Conservation (phyloP, 2,329 filamentous ascomycete genomes). For the Fusarium cicatricum region DNA sequence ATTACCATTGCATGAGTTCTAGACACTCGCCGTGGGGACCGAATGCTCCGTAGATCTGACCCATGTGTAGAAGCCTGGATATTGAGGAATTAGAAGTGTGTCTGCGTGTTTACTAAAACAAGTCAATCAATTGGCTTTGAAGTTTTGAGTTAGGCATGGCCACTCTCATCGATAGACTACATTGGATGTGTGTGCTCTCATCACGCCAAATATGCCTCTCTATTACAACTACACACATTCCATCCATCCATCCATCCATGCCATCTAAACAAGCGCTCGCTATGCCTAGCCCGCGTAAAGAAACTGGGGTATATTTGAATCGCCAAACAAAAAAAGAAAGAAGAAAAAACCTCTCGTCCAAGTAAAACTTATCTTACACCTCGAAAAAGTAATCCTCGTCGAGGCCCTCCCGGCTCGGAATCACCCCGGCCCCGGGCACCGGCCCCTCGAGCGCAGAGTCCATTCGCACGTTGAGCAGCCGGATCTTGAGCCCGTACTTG, state of each 20-base stretch:
- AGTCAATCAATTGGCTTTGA: too few relatives aligned
- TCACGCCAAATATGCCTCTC: too few relatives aligned
- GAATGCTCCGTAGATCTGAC: too few relatives aligned
- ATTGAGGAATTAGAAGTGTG: too few relatives aligned
- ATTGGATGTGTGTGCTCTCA: too few relatives aligned
- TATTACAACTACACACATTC: not conserved
- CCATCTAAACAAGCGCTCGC: not conserved
- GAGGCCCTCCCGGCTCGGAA: conserved; percentile 84
- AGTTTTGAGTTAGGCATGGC: too few relatives aligned
- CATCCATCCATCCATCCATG: not conserved
- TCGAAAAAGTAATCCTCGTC: conserved; percentile 96
- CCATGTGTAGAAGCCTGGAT: too few relatives aligned
- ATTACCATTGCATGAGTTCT: conserved; percentile 23
- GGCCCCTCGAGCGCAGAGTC: conserved; percentile 77
- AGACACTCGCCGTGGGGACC: too few relatives aligned
- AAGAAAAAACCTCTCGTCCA: conserved; percentile 1
- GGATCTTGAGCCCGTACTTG: conserved; percentile 92
- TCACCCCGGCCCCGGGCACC: conserved; percentile 72
- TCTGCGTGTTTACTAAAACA: too few relatives aligned
- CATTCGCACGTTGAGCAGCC: conserved; percentile 88
- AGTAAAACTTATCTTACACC: conserved; percentile 52
- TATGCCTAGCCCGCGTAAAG: not conserved
- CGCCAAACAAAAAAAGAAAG: conserved; percentile 29
- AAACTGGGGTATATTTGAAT: conserved; percentile 2
- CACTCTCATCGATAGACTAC: too few relatives aligned